phyloP scores from a whole-genome alignment of 805 yeast species.

The Soucietia sequanensis region DNA sequence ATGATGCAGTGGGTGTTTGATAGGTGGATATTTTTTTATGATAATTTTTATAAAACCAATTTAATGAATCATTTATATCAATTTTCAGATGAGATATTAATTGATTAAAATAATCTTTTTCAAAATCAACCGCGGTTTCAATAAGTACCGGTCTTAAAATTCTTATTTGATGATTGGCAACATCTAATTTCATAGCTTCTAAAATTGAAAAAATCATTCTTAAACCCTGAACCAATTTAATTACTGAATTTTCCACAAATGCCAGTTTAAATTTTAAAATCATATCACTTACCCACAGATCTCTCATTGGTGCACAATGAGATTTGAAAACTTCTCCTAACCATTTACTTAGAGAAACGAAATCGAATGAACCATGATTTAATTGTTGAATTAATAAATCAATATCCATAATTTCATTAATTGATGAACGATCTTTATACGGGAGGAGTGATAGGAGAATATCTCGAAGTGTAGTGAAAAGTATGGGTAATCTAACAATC shows the following conservation, averaged over 20 bases:
- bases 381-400: slow-evolving; percentile 76
- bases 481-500: slow-evolving; percentile 55
- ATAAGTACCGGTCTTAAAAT: slow-evolving; percentile 79
- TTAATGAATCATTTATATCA: slow-evolving; percentile 56
- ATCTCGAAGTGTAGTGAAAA: slow-evolving; percentile 76
- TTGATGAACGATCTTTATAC: slow-evolving; percentile 63
- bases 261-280: slow-evolving; percentile 54
- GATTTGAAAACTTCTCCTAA: slow-evolving; percentile 74
- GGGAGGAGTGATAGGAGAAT: slow-evolving; percentile 76
- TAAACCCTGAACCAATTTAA: slow-evolving; percentile 68
- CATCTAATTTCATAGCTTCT: slow-evolving; percentile 93
- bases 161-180: slow-evolving; percentile 91
- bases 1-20: not conserved
- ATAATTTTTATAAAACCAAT: slow-evolving; percentile 52
- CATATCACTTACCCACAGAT: slow-evolving; percentile 85
- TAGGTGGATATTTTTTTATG: slow-evolving; percentile 2
- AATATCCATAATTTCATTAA: slow-evolving; percentile 72
- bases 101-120: slow-evolving; percentile 72
- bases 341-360: slow-evolving; percentile 70
- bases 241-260: slow-evolving; percentile 42
- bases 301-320: slow-evolving; percentile 96
- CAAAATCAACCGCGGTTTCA: slow-evolving; percentile 86
- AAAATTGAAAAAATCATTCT: slow-evolving; percentile 75
- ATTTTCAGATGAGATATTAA: slow-evolving; percentile 55
- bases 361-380: slow-evolving; percentile 67